Evolutionary conservation across 306 rosid genomes (phyloP).

Genomic region (Corylus americana): DNA sequence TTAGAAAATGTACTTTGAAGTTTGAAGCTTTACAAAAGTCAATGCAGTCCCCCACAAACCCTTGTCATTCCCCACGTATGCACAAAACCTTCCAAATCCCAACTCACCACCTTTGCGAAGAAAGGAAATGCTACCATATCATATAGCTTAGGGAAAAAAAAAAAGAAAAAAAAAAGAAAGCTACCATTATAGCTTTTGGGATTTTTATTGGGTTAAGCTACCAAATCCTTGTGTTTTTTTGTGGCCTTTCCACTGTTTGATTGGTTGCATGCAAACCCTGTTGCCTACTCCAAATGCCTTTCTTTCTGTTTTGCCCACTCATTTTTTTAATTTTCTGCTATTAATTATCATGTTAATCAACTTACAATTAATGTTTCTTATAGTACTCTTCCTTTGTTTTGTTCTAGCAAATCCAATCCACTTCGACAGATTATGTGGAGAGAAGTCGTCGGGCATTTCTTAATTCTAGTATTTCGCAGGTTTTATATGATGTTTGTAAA

Average conservation of each 20-base stretch:
- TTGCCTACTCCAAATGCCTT: constrained; percentile 52
- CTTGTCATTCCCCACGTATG: constrained; percentile 41
- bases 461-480: neutral
- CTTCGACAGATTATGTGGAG: constrained; percentile 28
- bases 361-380: constrained; percentile 17
- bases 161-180: neutral
- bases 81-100: constrained; percentile 27
- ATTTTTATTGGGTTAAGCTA: constrained; percentile 51
- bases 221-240: constrained; percentile 68
- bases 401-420: constrained; percentile 38
- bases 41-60: constrained; percentile 38
- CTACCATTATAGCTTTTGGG: constrained; percentile 12
- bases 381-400: constrained; percentile 18
- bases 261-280: constrained; percentile 44
- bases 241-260: constrained; percentile 36
- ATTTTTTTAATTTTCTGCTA: constrained; percentile 38
- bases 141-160: constrained; percentile 8
- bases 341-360: constrained; percentile 4
- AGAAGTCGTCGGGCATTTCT: constrained; percentile 22
- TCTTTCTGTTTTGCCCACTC: constrained; percentile 30
- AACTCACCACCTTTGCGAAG: constrained; percentile 16
- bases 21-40: constrained; percentile 50
- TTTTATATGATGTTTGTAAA: neutral
- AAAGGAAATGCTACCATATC: neutral
- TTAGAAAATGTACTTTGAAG: constrained; percentile 7